Conservation (phyloP, 371 early-diverging fungal species). For the Circinella umbellata region DNA sequence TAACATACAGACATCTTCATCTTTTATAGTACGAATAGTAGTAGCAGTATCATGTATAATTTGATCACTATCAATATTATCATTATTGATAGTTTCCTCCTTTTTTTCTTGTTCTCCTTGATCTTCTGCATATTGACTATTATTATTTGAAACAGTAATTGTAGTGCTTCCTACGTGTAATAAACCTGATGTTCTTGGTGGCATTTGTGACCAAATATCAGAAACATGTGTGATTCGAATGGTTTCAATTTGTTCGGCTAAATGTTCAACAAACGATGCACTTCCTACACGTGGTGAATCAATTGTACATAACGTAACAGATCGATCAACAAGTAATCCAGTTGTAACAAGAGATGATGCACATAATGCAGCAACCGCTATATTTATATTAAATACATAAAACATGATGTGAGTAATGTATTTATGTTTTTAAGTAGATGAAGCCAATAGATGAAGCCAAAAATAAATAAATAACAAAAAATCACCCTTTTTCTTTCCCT, state of each 20-base stretch:
- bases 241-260: constrained; percentile 29
- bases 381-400: background rate
- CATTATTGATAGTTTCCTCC: background rate
- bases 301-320: constrained; percentile 32
- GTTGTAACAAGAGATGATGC: constrained; percentile 45
- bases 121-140: no score
- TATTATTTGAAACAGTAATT: background rate
- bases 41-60: no score
- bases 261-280: constrained; percentile 26
- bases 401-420: no score
- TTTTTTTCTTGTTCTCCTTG: background rate
- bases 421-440: no score
- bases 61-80: background rate
- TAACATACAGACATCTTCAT: background rate
- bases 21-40: no score
- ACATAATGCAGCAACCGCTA: constrained; percentile 46
- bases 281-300: constrained; percentile 44
- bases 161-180: constrained; percentile 37
- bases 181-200: constrained; percentile 42
- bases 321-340: constrained; percentile 30
- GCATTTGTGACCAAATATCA: constrained; percentile 37
- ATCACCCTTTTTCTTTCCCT: background rate
- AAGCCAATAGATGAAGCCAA: no score
- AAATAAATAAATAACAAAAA: no score
- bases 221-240: constrained; percentile 37